Conservation (phyloP, 495 filamentous ascomycete genomes). For the Lichenothelia convexa region DNA sequence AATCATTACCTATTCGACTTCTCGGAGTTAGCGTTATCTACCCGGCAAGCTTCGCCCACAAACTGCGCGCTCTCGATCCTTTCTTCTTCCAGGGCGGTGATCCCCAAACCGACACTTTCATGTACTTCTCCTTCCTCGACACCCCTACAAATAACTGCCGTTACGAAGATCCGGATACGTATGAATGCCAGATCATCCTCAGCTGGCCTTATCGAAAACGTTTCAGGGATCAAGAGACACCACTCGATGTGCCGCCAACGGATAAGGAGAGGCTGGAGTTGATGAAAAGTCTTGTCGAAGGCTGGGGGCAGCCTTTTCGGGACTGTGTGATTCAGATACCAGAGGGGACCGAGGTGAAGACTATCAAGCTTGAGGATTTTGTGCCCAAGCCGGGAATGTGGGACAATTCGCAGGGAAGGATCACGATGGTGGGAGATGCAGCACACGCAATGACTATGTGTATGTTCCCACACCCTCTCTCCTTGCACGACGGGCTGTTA, state of each 20-base stretch:
- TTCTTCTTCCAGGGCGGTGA: slow-evolving; percentile 43
- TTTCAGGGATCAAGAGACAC: slow-evolving; percentile 11
- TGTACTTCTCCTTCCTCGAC: slow-evolving; percentile 31
- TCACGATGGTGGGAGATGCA: slow-evolving; percentile 9
- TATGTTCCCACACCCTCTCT: background rate
- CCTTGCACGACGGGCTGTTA: background rate
- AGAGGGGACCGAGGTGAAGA: slow-evolving; percentile 27
- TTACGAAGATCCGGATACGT: slow-evolving; percentile 13
- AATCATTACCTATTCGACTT: slow-evolving; percentile 29
- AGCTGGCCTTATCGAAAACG: slow-evolving; percentile 31
- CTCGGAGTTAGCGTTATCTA: slow-evolving; percentile 29
- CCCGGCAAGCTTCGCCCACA: slow-evolving; percentile 21
- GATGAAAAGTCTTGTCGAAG: slow-evolving; percentile 32
- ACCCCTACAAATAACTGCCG: background rate
- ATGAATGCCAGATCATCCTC: slow-evolving; percentile 31
- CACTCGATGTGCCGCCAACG: slow-evolving; percentile 22
- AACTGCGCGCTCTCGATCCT: slow-evolving; percentile 34
- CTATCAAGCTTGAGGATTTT: slow-evolving; percentile 37
- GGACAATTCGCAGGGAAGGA: slow-evolving; percentile 12
- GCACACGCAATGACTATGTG: slow-evolving; percentile 12
- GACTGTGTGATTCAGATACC: slow-evolving; percentile 29
- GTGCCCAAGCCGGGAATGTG: slow-evolving; percentile 17
- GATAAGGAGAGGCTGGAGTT: slow-evolving; percentile 27
- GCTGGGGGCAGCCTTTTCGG: slow-evolving; percentile 39
- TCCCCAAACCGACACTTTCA: slow-evolving; percentile 34